Base-by-base conservation (phyloP, 2,329 filamentous ascomycete species). In the Sporothrix humicola region DNA sequence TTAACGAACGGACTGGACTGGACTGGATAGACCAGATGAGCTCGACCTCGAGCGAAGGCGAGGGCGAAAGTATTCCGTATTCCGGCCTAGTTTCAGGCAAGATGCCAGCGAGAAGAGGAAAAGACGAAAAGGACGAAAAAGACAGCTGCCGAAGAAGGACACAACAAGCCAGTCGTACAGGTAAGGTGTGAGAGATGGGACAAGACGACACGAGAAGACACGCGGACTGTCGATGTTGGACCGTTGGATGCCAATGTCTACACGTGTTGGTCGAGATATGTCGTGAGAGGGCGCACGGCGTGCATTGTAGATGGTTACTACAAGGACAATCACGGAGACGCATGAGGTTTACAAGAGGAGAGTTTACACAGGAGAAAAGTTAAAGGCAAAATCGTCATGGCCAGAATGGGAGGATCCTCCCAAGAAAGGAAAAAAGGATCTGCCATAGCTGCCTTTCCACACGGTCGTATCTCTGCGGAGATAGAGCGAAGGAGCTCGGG, bases 351-450 rank as follows among this genome's bases (percentile, higher is more conserved):
- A 37, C 52, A 59, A 37, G 31, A 37, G 31, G 31, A 37, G 23
- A 37, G 56, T 37, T 37, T 31, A 37, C 52, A 59, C 26, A 37
- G 26, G 4, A 37, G 31, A 37, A 37, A 37, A 37, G 31, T 6
- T 17, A 59, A 63, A 20, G 58, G 58, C 31, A 63, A 63, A 7
- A 4, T 23, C 31, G 17, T 61, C 7, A 42, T n/a, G 31, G 59
- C 59, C 59, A 42, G 23, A 61, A 9, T 15, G 26, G 56, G 59
- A 44, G 59, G 59, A 63, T 23, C 59, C 59, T 63, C 59, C 59
- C 59, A 63, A 63, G 37, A 63, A 63, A 44, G 59, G 59, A 63
- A 63, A 63, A 31, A 44, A 44, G 59, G 37, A 65, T 65, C 61
- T 65, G 10, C 61, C 61, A 48, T 65, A 26, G 61, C 42, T 65